Base-by-base conservation (phyloP, 2,329 filamentous ascomycete genomes). In the Pestalotiopsis sp. region DNA sequence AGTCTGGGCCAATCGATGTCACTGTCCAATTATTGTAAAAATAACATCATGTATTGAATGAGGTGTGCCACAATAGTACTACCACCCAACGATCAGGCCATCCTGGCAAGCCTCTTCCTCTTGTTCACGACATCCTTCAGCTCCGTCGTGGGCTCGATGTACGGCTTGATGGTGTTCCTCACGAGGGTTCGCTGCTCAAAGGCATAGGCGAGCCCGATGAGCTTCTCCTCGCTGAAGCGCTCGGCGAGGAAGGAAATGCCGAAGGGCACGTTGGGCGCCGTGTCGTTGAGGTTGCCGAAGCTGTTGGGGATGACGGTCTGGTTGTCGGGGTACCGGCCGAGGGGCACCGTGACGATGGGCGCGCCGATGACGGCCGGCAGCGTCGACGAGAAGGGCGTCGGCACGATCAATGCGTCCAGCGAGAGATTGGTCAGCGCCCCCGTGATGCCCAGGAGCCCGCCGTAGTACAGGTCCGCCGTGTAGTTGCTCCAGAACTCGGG, bases 201-300 rank as follows among this genome's bases (percentile, higher is more conserved):
- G 3, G 88, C 89, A 80, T 90, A 92, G 6, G 89, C 91, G 74
- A 89, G 84, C 0, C 86, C 87, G 67, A 93, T 86, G 71, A 93
- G 73, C 38, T 78, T 82, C 72, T 85, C 86, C 76, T 93, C 91
- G 44, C 82, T 86, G 80, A 87, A 93, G 62, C 82, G 83, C 2
- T 78, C 77, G 0, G 89, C 91, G 59, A 91, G 79, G 72, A 92
- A 92, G 7, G 83, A 83, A 11, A 93, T 78, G 0, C 91, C 91
- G 73, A 91, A 90, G 35, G 82, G 83, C 20, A 89, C 76, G 30
- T 85, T 84, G 0, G 88, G 87, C 1, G 79, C 87, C 0, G 78
- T 80, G 2, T 80, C 80, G 20, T 87, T 83, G n/a, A 90, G 77
- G 52, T 84, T 80, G 0, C 85, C 83, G 22, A 84, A 79, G 0